Evolutionary conservation across 192 early-diverging fungal species (phyloP).

Genomic region (Lobosporangium transversale): DNA sequence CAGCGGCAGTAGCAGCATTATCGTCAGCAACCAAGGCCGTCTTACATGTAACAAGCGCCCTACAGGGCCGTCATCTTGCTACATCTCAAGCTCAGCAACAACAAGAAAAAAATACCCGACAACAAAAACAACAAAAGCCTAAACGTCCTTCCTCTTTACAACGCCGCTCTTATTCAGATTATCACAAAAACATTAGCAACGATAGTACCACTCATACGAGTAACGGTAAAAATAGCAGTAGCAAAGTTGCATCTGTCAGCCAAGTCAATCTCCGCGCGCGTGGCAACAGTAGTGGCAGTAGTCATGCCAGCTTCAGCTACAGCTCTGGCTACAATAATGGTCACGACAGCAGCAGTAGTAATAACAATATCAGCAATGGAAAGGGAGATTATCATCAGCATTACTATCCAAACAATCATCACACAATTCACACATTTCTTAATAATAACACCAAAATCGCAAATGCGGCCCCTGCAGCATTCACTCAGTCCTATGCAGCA

Average conservation of each 20-base stretch:
- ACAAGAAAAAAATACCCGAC: not conserved
- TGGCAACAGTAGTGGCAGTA: not conserved
- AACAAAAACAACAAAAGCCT: not conserved
- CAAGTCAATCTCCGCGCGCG: not conserved
- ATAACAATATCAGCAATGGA: no score
- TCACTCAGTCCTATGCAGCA: no score
- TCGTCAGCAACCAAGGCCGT: not conserved
- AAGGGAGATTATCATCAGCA: no score
- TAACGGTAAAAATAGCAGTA: not conserved
- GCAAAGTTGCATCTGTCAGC: not conserved
- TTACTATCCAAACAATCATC: no score
- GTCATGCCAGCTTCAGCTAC: not conserved
- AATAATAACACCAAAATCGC: no score
- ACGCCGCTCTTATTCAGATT: slow-evolving; percentile 5
- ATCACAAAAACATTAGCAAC: not conserved
- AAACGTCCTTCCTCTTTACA: slow-evolving; percentile 8
- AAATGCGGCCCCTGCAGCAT: no score
- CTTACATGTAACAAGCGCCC: not conserved
- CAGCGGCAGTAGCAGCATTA: no score
- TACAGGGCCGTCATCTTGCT: not conserved
- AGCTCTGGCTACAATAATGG: not conserved
- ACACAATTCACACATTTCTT: no score
- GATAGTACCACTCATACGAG: not conserved
- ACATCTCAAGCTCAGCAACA: not conserved
- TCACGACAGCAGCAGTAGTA: no score